Percentiles rank a stretch among this genome's conserved stretches.
These are phyloP conservation scores for Prasinococcaceae sp. DNA, from an alignment of 139 green algal species.

Conservation along the genomic window DNA sequence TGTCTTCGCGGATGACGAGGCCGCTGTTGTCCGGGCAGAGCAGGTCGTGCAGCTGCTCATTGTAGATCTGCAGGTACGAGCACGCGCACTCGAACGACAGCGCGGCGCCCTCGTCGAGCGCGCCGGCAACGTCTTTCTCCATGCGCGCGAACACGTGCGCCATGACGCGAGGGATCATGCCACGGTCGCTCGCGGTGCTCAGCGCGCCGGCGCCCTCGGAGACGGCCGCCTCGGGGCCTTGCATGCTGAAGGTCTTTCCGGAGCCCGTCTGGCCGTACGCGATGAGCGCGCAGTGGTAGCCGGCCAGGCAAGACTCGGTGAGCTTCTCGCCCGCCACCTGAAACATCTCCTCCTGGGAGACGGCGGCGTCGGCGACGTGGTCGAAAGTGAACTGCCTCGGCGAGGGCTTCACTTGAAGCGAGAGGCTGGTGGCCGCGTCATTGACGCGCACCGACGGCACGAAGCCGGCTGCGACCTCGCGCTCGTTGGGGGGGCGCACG, in stretches of 20 bases:
- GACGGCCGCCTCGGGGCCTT: constrained; percentile 13
- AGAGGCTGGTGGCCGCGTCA: not conserved
- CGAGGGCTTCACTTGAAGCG: not conserved
- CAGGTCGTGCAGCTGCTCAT: constrained; percentile 80
- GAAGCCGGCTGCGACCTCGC: constrained; percentile 12
- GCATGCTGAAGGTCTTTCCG: constrained; percentile 51
- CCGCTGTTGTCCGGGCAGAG: constrained; percentile 5
- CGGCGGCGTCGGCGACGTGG: constrained; percentile 13
- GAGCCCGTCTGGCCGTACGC: constrained; percentile 52
- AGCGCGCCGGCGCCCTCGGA: not conserved
- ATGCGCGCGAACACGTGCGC: constrained; percentile 67
- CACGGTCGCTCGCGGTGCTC: no score
- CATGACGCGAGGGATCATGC: constrained; percentile 65
- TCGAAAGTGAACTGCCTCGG: constrained; percentile 21
- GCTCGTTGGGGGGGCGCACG: constrained; percentile 15
- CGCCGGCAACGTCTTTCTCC: no score
- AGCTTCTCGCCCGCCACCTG: constrained; percentile 13
- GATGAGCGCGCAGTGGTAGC: constrained; percentile 30
- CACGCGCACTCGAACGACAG: constrained; percentile 21
- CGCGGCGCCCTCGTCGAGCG: no score
- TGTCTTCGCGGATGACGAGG: constrained; percentile 41
- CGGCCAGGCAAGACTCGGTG: constrained; percentile 20
- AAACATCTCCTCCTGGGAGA: constrained; percentile 21
- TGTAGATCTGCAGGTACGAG: constrained; percentile 84
- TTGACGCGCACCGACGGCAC: constrained; percentile 7